Conservation (phyloP, 2,329 filamentous ascomycete species). For the Chaetomiaceae sp. region DNA sequence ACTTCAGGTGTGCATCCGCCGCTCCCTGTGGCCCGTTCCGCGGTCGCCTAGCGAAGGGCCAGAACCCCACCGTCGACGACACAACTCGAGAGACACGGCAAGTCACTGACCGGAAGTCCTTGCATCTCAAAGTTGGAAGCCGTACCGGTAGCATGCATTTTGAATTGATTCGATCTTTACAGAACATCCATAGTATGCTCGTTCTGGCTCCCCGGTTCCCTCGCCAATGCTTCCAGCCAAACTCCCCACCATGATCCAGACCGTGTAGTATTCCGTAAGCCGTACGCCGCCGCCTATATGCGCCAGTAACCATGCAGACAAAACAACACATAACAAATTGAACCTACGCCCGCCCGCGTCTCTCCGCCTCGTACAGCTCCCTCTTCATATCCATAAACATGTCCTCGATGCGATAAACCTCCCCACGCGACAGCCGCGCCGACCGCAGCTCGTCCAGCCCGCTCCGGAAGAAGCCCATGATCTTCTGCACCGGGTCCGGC, state of each 20-base stretch:
- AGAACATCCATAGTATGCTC: neutral
- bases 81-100: too few species aligned
- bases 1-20: neutral
- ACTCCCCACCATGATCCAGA: neutral
- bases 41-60: too few species aligned
- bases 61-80: too few species aligned
- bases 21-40: neutral
- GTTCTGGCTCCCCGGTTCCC: neutral
- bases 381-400: constrained; percentile 72
- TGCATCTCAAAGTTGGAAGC: too few species aligned
- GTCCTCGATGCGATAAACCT: constrained; percentile 68
- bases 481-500: constrained; percentile 12
- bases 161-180: neutral
- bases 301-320: constrained; percentile 15
- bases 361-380: constrained; percentile 65
- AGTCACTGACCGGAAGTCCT: too few species aligned
- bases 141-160: too few species aligned
- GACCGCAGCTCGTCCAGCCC: constrained; percentile 55
- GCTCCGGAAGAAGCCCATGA: constrained; percentile 48
- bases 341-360: constrained; percentile 41
- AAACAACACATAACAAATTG: too few species aligned
- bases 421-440: constrained; percentile 54
- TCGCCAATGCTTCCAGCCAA: neutral
- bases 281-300: constrained; percentile 1
- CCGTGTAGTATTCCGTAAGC: neutral